Evolutionary conservation across 768 basidiomycete species (phyloP).

Genomic region (Leccinum uliginosum): DNA sequence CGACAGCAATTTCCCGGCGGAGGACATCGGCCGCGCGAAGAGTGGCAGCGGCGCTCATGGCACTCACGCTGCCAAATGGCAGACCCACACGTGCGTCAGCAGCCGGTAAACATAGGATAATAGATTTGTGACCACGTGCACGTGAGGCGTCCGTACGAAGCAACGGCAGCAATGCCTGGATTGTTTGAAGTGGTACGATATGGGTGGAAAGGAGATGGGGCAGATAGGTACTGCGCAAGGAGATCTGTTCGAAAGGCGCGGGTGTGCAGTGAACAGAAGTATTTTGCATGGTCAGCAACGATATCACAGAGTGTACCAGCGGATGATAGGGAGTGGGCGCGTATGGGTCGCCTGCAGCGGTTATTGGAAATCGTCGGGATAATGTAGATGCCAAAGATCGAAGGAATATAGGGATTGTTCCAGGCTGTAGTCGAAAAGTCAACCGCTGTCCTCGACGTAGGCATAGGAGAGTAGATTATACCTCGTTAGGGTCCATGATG

Average conservation of each 20-base stretch:
- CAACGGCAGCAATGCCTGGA: conserved; percentile 74
- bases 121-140: conserved; percentile 40
- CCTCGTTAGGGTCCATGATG: conserved; percentile 77
- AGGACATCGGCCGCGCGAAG: conserved; percentile 70
- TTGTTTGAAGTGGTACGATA: conserved; percentile 68
- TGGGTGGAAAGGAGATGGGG: conserved; percentile 73
- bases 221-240: conserved; percentile 58
- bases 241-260: conserved; percentile 69
- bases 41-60: conserved; percentile 75
- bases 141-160: conserved; percentile 63
- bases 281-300: conserved; percentile 58
- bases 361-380: conserved; percentile 78
- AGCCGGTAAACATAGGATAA: conserved; percentile 73
- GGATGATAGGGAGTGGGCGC: conserved; percentile 60
- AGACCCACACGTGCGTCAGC: conserved; percentile 69
- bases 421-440: conserved; percentile 46
- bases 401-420: conserved; percentile 68
- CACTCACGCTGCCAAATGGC: conserved; percentile 58
- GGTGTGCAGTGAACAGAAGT: conserved; percentile 34
- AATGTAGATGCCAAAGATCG: conserved; percentile 78
- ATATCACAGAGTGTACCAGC: conserved; percentile 75
- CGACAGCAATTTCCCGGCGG: conserved; percentile 65
- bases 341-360: conserved; percentile 76
- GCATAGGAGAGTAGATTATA: conserved; percentile 26
- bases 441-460: background rate